Evolutionary conservation across 768 basidiomycete species (phyloP), one percentile per base, ranked within the genome.

Genomic region (Mycena sanguinolenta): DNA sequence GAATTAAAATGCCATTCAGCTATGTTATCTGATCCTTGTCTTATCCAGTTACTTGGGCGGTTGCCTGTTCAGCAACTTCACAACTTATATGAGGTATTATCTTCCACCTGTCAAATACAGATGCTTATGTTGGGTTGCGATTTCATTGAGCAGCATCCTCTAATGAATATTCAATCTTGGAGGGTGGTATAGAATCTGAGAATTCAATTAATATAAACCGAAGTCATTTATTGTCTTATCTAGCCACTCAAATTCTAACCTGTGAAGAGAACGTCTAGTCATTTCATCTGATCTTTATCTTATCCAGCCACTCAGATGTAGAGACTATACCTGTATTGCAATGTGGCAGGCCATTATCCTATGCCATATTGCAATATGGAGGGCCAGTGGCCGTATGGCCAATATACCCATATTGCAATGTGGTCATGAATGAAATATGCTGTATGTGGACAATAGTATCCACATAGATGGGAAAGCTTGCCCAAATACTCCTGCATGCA

Each of bases 1-100:
- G 4, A 25, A 21, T 55, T 30, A 55, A 34, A 32, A 55, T 34
- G 53, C 53, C 53, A 19, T 55, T 55, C 53, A 19, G 53, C 53
- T 17, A 55, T 32, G 21, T 55, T 16, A 32, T 55, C 53, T 55
- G 53, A 55, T 55, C 53, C 53, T 30, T 55, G 34, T 55, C 30
- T 34, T 55, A 55, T 55, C 53, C 8, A 55, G 53, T 23, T 23
- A 53, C 52, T 27, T 8, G 52, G 52, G 52, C 30, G 52, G 52
- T 53, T 53, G 52, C 27, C 52, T 30, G 25, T 53, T 53, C 52
- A 16, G 52, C 52, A 53, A 53, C 52, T 30, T 53, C 52, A 28
- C 52, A 17, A 28, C 52, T 53, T 49, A 49, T 16, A 49, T 23
- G 25, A 49, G 46, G 46, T 23, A 49, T 28, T 53, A 28, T 17